phyloP scores from a whole-genome alignment of 129 eudicot genomes.

The Artemisia annua region DNA sequence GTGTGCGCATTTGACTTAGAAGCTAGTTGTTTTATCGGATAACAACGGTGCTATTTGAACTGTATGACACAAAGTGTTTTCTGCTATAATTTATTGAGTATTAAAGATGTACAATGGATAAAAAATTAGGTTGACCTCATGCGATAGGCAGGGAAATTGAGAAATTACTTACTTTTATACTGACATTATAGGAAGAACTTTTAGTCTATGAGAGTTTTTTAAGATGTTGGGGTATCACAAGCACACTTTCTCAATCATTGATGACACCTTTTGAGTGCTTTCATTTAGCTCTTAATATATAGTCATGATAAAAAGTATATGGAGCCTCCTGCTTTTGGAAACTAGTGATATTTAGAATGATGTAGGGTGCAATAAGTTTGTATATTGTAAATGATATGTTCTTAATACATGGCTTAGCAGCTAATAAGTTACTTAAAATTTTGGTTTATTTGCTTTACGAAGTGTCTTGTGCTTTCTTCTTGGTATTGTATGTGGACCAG shows the following conservation, averaged over 20 bases:
- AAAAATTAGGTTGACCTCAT: not conserved
- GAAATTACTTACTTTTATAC: constrained; percentile 15
- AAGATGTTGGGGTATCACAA: not conserved
- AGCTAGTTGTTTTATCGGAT: no score
- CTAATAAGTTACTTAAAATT: no score
- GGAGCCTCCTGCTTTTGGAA: not conserved
- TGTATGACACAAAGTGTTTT: not conserved
- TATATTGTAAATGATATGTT: no score
- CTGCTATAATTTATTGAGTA: not conserved
- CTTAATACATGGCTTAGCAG: no score
- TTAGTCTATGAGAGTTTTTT: constrained; percentile 13
- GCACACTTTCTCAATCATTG: not conserved
- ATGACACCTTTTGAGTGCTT: not conserved
- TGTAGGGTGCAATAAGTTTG: no score
- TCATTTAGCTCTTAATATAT: not conserved
- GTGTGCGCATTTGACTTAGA: no score
- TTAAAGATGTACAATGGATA: not conserved
- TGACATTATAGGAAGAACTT: not conserved
- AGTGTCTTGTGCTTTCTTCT: no score
- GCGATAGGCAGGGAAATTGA: not conserved
- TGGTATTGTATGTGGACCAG: not conserved
- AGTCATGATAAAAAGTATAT: not conserved
- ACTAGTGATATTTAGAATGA: no score
- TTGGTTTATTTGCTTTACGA: no score
- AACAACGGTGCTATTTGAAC: not conserved